Base-by-base conservation (phyloP, 805 yeast species). In the Scheffersomyces coipomensis region DNA sequence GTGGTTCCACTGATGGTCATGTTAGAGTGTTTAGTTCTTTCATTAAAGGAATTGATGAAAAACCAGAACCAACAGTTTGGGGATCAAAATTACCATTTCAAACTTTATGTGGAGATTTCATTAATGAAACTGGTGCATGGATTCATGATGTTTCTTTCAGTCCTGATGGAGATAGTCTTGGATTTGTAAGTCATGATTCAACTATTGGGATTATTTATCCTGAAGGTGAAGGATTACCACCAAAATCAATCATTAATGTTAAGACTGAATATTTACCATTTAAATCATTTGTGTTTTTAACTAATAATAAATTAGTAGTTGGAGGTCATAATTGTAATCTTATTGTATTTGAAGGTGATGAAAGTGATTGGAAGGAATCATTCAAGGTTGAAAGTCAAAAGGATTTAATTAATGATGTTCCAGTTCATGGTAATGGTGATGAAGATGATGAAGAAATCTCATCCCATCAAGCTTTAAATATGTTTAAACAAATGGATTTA, bases 241-340 rank as follows among this genome's bases (percentile, higher is more conserved):
- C 90, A 33, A 64, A 64, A 30, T 76, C 83, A 3, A 73, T 83
- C 34, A 52, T 75, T 37, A 74, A 73, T 34, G 75, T 86, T 36
- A 73, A 78, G 48, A 83, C 91, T 12, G 71, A 80, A 26, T 75
- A 81, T 53, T 73, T 91, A 59, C 96, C 99, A 39, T 89, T 88
- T 72, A 79, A 79, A 49, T 71, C 93, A 2, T 64, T 91, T 38
- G 68, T 82, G 36, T 93, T 88, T 75, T 69, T 80, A 35, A 70
- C 77, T 44, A 85, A 85, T 48, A 65, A 69, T 48, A 80, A 81
- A 53, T 67, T 90, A 35, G 74, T 89, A 39, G 93, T 86, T 27
- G 98, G 90, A 3, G 99, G 99, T 35, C 89, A 84, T 66, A 89
- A 88, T 61, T 85, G 95, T 66, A 88, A 87, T 63, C 95, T 97